Base-by-base conservation (phyloP, 2,329 filamentous ascomycete genomes). In the Fusarium dlaminii region DNA sequence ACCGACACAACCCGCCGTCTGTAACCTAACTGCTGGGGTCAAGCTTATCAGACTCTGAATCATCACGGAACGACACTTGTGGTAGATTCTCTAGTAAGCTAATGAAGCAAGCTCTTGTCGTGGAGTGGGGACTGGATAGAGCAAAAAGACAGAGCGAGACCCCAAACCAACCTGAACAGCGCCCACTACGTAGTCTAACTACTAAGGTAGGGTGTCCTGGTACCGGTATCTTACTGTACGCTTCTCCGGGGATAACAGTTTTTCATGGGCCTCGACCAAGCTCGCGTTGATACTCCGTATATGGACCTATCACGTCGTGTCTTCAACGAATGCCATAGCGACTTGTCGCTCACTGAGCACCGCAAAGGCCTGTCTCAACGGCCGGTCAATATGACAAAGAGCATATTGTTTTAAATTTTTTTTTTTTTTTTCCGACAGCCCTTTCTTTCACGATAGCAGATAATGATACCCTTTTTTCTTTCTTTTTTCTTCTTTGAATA, bases 41-140 rank as follows among this genome's bases (percentile, higher is more conserved):
- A 59, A 59, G 43, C 42, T 72, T 52, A 55, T 59, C 51, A 68
- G 52, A 55, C 36, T 49, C 43, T 51, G 42, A 57, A 63, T 54
- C 64, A 72, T 73, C 66, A 57, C 62, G 63, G 54, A 72, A 69
- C 55, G 24, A 57, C 54, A 29, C 63, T 49, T 52, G 49, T 51
- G 59, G 58, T 45, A 46, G 61, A 51, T 51, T 58, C 63, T 65
- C 34, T 64, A 56, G n/a, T 37, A 27, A 62, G 40, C 58, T 51
- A 65, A 32, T 18, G 29, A 62, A 68, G 66, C 64, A 73, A 72
- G 70, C 69, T 75, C 68, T 70, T 27, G 27, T 32, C 18, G 20
- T n/a, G 14, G 36, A 36, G 62, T 59, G 39, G 39, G 20, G 37
- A 49, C 42, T 49, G 48, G 51, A 46, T 39, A 29, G 32, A 62